Conservation (phyloP, 2,329 filamentous ascomycete genomes). For the Talaromyces sp. region DNA sequence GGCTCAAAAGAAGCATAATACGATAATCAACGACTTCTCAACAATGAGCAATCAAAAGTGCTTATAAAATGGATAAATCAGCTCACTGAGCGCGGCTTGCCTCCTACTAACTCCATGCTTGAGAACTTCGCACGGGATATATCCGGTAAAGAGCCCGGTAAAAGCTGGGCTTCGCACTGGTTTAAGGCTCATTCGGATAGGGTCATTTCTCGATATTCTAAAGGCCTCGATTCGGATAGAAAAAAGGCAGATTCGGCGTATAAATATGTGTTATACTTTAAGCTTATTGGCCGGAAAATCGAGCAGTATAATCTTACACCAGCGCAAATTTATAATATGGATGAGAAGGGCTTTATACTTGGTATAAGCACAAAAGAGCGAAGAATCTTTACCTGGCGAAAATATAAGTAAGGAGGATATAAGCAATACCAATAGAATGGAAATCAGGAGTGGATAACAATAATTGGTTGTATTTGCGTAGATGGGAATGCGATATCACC, state of each 20-base stretch:
- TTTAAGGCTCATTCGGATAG: background rate
- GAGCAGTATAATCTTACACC: no score
- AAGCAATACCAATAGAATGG: slow-evolving; percentile 18
- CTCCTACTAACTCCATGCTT: background rate
- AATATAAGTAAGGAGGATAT: no score
- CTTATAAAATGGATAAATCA: slow-evolving; percentile 9
- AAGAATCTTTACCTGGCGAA: background rate
- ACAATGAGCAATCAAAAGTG: no score
- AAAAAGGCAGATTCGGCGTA: no score
- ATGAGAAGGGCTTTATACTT: background rate
- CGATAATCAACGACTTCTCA: no score
- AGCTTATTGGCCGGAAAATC: no score
- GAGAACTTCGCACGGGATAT: background rate
- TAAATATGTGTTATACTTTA: no score
- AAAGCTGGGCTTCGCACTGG: background rate
- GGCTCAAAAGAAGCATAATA: no score
- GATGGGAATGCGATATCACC: slow-evolving; percentile 18
- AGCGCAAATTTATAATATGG: no score
- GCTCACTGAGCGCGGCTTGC: background rate
- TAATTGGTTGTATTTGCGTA: background rate
- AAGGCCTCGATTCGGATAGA: no score
- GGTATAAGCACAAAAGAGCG: background rate
- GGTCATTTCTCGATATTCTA: no score
- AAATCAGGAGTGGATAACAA: slow-evolving; percentile 25
- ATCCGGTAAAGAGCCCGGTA: no score